Evolutionary conservation across 495 filamentous ascomycete genomes (phyloP).

Genomic region (Entonaema liquescens): DNA sequence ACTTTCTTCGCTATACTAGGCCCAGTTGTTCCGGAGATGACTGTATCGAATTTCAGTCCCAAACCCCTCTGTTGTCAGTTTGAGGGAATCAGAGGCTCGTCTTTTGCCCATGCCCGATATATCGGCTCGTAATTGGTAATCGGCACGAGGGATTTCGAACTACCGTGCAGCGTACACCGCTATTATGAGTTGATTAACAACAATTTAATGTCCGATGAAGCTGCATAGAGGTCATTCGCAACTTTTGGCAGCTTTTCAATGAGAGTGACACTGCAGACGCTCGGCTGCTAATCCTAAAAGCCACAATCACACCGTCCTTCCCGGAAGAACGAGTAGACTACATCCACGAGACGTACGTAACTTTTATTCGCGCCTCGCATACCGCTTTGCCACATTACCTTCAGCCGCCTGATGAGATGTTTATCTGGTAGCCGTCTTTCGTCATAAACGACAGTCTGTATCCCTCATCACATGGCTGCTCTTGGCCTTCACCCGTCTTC

Average conservation of each 20-base stretch:
- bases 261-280: conserved; percentile 37
- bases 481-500: conserved; percentile 30
- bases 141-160: conserved; percentile 11
- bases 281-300: conserved; percentile 21
- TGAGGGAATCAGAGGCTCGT: conserved; percentile 5
- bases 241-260: conserved; percentile 29
- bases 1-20: conserved; percentile 18
- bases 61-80: neutral
- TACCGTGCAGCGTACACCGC: conserved; percentile 22
- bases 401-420: conserved; percentile 31
- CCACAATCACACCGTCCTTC: conserved; percentile 23
- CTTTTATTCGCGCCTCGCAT: conserved; percentile 22
- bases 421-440: conserved; percentile 32
- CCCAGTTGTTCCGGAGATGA: conserved; percentile 11
- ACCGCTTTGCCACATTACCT: conserved; percentile 33
- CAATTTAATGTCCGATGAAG: conserved; percentile 25
- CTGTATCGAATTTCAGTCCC: conserved; percentile 12
- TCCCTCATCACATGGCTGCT: conserved; percentile 32
- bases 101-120: conserved; percentile 7
- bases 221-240: conserved; percentile 38
- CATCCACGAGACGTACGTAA: conserved; percentile 17
- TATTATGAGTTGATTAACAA: conserved; percentile 28
- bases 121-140: conserved; percentile 12
- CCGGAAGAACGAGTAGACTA: conserved; percentile 26
- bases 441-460: conserved; percentile 37